Conservation (phyloP, 768 basidiomycete genomes). For the Suillus clintonianus region DNA sequence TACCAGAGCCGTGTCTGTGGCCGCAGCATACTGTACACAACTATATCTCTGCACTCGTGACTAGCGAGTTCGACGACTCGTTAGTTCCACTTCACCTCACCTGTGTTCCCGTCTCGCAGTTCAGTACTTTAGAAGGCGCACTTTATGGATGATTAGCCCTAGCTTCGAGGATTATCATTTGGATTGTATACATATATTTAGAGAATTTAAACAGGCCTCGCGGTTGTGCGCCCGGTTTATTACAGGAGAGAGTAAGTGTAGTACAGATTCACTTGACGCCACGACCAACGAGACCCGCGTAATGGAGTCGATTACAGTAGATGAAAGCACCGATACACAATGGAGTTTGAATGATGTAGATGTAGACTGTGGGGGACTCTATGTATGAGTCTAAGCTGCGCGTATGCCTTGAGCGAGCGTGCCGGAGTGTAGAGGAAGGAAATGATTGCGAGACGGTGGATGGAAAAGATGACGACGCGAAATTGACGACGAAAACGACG, state of each 20-base stretch:
- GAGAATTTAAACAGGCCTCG: no score
- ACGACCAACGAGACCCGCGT: background rate
- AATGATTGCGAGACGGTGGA: background rate
- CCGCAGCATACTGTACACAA: background rate
- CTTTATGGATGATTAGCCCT: no score
- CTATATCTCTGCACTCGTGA: background rate
- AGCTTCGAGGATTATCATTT: no score
- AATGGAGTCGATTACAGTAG: background rate
- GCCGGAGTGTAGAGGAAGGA: background rate
- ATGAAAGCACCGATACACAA: background rate
- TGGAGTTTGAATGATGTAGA: background rate
- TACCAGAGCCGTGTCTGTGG: background rate
- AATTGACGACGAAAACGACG: no score
- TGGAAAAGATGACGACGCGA: background rate
- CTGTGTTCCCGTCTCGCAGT: no score
- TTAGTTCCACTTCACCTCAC: no score
- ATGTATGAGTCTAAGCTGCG: slow-evolving; percentile 2
- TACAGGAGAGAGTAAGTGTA: no score
- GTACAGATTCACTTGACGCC: no score
- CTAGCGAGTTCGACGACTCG: no score
- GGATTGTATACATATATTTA: no score
- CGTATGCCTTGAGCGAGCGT: background rate
- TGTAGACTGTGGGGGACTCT: background rate
- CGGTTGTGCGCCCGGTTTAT: no score
- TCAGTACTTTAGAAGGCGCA: no score